A percentile compares a stretch with the other conserved stretches of the same genome.
Evolutionary conservation across 768 basidiomycete species (phyloP).

Genomic region (Dendrothele bispora): DNA sequence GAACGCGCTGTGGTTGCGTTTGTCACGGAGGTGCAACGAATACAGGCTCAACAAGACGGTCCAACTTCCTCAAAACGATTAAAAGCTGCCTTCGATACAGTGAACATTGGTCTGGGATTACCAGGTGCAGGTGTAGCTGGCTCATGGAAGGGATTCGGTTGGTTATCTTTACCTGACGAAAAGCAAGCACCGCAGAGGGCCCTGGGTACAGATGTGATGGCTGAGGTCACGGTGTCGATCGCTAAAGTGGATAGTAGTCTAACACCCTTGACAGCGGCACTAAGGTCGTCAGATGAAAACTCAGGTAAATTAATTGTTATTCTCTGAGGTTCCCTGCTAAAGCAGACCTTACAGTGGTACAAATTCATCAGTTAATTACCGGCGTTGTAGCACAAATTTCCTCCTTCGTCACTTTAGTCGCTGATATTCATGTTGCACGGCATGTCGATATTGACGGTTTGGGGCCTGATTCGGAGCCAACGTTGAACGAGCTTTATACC

Average conservation of each 20-base stretch:
- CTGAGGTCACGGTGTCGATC: constrained; percentile 50
- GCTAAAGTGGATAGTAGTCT: constrained; percentile 53
- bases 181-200: constrained; percentile 43
- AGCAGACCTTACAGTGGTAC: constrained; percentile 31
- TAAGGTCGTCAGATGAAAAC: constrained; percentile 30
- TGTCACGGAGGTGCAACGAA: constrained; percentile 66
- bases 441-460: constrained; percentile 84
- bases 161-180: constrained; percentile 57
- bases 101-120: constrained; percentile 73
- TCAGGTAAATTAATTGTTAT: constrained; percentile 41
- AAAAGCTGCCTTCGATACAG: constrained; percentile 58
- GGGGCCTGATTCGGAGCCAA: constrained; percentile 43
- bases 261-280: constrained; percentile 32
- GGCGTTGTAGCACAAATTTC: constrained; percentile 57
- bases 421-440: constrained; percentile 76
- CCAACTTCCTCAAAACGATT: constrained; percentile 46
- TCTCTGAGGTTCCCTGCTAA: neutral
- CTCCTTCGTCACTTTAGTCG: constrained; percentile 55
- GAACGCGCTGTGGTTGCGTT: constrained; percentile 71
- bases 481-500: constrained; percentile 52
- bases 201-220: constrained; percentile 51
- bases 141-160: constrained; percentile 85
- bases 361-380: constrained; percentile 44
- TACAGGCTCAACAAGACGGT: constrained; percentile 35
- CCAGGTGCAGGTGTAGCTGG: constrained; percentile 78